Conservation (phyloP, 495 filamentous ascomycete species). For the Tuber aestivum region DNA sequence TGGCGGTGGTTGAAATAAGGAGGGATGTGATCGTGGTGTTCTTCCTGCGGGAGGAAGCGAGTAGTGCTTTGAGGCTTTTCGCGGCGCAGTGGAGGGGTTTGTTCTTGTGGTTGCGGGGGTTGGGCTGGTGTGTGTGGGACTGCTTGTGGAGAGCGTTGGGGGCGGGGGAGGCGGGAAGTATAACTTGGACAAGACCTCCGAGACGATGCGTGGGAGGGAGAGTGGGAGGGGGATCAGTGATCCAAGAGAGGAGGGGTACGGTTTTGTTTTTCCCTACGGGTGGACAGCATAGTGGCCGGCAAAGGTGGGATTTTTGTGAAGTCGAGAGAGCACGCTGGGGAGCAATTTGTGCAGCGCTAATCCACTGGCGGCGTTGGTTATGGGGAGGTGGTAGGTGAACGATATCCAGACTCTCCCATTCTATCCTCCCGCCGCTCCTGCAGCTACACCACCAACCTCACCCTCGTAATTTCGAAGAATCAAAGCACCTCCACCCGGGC, state of each 20-base stretch:
- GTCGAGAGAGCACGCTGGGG: conserved; percentile 41
- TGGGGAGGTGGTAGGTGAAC: conserved; percentile 26
- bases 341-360: conserved; percentile 43
- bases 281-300: conserved; percentile 8
- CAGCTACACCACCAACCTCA: conserved; percentile 13
- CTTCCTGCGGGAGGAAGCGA: conserved; percentile 36
- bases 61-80: conserved; percentile 30
- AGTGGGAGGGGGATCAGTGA: conserved; percentile 4
- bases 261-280: conserved; percentile 12
- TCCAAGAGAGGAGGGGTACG: conserved; percentile 17
- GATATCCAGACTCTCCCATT: conserved; percentile 16
- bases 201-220: conserved; percentile 8
- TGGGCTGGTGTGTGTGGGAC: conserved; percentile 35
- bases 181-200: conserved; percentile 8
- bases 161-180: conserved; percentile 42
- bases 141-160: conserved; percentile 39
- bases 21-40: conserved; percentile 45
- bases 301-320: conserved; percentile 38
- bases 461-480: conserved; percentile 38
- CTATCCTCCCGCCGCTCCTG: background rate
- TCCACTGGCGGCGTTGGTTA: conserved; percentile 24
- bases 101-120: conserved; percentile 41
- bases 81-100: conserved; percentile 28
- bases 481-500: conserved; percentile 46
- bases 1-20: conserved; percentile 43